Base-by-base conservation (phyloP, 2,329 filamentous ascomycete species). In the Trichoderma endophyticum region DNA sequence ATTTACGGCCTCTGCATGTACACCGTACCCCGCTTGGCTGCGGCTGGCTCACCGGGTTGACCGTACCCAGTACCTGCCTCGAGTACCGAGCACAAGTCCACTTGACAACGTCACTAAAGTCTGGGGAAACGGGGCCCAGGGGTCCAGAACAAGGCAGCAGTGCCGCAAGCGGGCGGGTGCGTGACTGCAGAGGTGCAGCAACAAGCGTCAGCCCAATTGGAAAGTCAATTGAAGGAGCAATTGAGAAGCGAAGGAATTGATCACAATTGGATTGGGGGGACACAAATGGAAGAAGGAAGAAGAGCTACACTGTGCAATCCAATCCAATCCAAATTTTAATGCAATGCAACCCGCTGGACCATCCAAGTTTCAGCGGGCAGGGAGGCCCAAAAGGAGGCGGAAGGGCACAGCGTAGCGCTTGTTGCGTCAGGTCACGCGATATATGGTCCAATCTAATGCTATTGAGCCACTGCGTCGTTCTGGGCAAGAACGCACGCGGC, bases 371-470 rank as follows among this genome's bases (percentile, higher is more conserved):
- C 43, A 48, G 18, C 43, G 43, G 43, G 9, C 43, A 21, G 43
- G n/a, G 21, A 63, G 60, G 60, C 56, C 60, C 60, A 63, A 43
- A 43, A 63, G 60, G 59, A 62, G 39, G 21, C 39, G 39, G 39
- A 61, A 43, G 36, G 36, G 56, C 26, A 24, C 43, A 51, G 43
- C n/a, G 43, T 24, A 51, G 43, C 68, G 11, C 28, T 51, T 59
- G 66, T 79, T 79, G 78, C 78, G 77, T 76, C 76, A 77, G 78
- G 78, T 79, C 78, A 79, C 78, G 77, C 78, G 78, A 79, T 79
- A 71, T 65, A 75, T 78, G 76, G 9, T 51, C 43, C 43, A 51
- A 73, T 24, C 43, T 9, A 51, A 73, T 71, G 71, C 68, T 71
- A 71, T 73, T 66, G 71, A 72, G 71, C 71, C 71, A 56, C 48